A percentile compares a stretch with the other conserved stretches of the same genome.
These are phyloP conservation scores for Selenicereus undatus DNA, from an alignment of 148 eudicot genomes.

Conservation along the genomic window DNA sequence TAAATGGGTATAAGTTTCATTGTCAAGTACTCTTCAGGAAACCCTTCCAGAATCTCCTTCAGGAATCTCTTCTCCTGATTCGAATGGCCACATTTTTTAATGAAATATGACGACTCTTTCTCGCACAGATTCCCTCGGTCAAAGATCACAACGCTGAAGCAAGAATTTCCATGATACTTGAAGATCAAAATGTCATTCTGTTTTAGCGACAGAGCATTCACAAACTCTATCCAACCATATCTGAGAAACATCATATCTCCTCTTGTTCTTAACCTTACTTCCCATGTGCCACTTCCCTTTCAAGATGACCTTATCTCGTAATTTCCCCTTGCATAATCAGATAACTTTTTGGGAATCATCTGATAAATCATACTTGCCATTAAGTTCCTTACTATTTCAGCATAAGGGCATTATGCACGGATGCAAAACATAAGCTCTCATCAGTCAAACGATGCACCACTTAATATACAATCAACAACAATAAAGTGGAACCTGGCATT, in stretches of 20 bases:
- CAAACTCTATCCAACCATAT: slow-evolving; percentile 49
- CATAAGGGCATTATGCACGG: neutral
- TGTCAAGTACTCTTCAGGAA: slow-evolving; percentile 10
- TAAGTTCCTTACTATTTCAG: neutral
- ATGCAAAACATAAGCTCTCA: too few relatives aligned
- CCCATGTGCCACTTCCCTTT: slow-evolving; percentile 47
- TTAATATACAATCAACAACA: too few relatives aligned
- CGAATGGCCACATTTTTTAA: slow-evolving; percentile 36
- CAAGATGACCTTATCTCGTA: slow-evolving; percentile 28
- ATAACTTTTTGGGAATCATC: slow-evolving; percentile 49
- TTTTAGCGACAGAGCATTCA: slow-evolving; percentile 33
- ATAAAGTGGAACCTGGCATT: too few relatives aligned
- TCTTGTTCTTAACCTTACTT: slow-evolving; percentile 29
- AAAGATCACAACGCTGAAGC: slow-evolving; percentile 44
- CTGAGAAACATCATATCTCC: slow-evolving; percentile 31
- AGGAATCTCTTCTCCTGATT: slow-evolving; percentile 10
- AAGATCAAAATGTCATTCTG: slow-evolving; percentile 47
- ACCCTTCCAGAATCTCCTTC: slow-evolving; percentile 23
- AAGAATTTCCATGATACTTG: slow-evolving; percentile 41
- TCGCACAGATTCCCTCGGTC: slow-evolving; percentile 41
- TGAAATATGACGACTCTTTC: slow-evolving; percentile 46
- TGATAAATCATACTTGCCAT: slow-evolving; percentile 14
- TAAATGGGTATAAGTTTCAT: too few relatives aligned
- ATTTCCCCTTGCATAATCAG: slow-evolving; percentile 32
- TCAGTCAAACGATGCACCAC: too few relatives aligned